Base-by-base conservation (phyloP, 2,329 filamentous ascomycete species). In the Botrytis paeoniae region DNA sequence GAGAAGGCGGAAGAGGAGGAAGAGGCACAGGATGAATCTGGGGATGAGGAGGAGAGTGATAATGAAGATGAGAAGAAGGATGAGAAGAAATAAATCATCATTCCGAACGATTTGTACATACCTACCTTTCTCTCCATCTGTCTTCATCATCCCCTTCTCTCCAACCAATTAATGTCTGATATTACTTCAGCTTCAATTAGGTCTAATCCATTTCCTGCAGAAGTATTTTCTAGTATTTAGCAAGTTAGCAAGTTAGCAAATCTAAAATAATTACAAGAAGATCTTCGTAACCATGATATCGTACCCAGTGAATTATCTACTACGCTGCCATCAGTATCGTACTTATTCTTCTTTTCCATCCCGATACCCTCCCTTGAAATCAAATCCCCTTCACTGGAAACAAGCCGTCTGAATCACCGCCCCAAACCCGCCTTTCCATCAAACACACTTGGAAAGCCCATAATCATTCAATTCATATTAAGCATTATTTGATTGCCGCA, bases 41-140 rank as follows among this genome's bases (percentile, higher is more conserved):
- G 74, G 35, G 61, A 73, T 39, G 81, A 82, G 37, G 81, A 82
- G 7, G 82, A 83, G 4, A 82, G 83, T 18, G 83, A 85, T 0
- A 83, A 84, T 1, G 82, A 84, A 20, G 64, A 72, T 41, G 66
- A 43, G 32, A 69, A 75, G 14, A 73, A 76, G 43, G 66, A 73
- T 64, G 57, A 73, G 41, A 74, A 72, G 62, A 75, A 76, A 61
- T 22, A 70, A 60, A 61, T 45, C 39, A 35, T 16, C 14, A 57
- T 18, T n/a, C 51, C 5, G 22, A 25, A 37, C 22, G 59, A 61
- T 57, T 62, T 62, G 35, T 62, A 62, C 37, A 62, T 62, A 62
- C 22, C 37, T 39, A 62, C 6, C 22, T 41, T 39, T n/a, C 37
- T 39, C 35, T 39, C 25, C 20, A 37, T 14, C 60, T 18, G 14